Evolutionary conservation across 208 protist species (phyloP), one percentile per base, ranked within the genome.

Genomic region (Trypanosomatidae sp.): DNA sequence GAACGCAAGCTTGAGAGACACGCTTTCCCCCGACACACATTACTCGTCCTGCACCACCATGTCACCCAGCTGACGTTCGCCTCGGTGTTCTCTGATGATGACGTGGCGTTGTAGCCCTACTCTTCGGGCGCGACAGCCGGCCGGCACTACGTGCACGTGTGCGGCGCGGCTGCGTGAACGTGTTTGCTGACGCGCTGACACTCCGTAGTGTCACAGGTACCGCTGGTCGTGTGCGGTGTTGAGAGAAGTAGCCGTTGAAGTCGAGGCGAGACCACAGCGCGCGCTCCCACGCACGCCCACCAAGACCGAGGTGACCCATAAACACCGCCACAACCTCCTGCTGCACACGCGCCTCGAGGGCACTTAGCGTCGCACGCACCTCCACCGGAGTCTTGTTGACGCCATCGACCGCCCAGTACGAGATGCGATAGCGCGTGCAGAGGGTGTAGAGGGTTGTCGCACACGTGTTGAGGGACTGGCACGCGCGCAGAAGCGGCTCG

Each of bases 211-310:
- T 9, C 36, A 52, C 47, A 17, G 69, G 69, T 28, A 66, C 22
- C 25, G 52, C 22, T 12, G 56, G 47, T 3, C 62, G 41, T 3
- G 62, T 44, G 55, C 69, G 73, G 55, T 75, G 62, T 60, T 68
- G 72, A n/a, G 76, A 69, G 81, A 93, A 87, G 81, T 76, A 93
- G 15, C 84, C 76, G 77, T 88, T 96, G 74, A 96, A 94, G 70
- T 96, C 88, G 12, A 96, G 73, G 13, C 91, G 74, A 28, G 84
- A 81, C 91, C 91, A 96, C 64, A 96, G 73, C 33, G 89, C 87
- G 13, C 86, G 82, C 78, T 91, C 85, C 68, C 76, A 83, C 39
- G 73, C 66, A n/a, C 84, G 76, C n/a, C 76, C 83, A 43, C 83
- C 82, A 17, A 79, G 74, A 46, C 77, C 75, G 39, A 96, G 86